phyloP scores from a whole-genome alignment of 495 filamentous ascomycete genomes.

The Xylaria scruposa region DNA sequence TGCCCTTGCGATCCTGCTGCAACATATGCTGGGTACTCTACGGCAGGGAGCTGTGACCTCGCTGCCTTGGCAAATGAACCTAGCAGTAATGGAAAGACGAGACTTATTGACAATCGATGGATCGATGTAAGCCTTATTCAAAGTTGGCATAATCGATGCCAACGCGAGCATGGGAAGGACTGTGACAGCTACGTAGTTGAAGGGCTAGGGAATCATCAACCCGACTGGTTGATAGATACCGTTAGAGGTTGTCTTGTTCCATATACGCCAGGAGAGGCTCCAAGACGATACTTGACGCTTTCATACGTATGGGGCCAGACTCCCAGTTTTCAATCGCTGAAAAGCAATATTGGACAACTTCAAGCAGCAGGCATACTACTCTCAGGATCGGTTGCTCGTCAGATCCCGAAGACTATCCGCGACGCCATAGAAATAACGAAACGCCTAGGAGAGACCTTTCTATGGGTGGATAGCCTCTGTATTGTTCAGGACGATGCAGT shows the following conservation, averaged over 20 bases:
- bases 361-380: neutral
- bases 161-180: neutral
- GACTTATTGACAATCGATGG: conserved; percentile 9
- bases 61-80: neutral
- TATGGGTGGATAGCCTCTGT: conserved; percentile 11
- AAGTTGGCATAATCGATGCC: conserved; percentile 4
- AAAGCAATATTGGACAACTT: conserved; percentile 2
- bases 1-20: neutral
- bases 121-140: conserved; percentile 1
- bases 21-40: neutral
- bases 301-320: conserved; percentile 6
- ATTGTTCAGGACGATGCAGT: conserved; percentile 5
- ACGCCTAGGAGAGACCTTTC: neutral
- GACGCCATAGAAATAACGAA: neutral
- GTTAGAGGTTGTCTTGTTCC: neutral
- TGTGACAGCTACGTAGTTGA: conserved; percentile 6
- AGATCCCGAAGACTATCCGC: conserved; percentile 4
- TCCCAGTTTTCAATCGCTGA: neutral
- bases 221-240: conserved; percentile 7
- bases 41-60: neutral
- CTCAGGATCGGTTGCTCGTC: neutral
- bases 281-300: conserved; percentile 5
- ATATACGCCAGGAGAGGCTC: neutral
- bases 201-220: neutral
- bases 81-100: neutral